These are phyloP conservation scores for Phytophthora aleatoria DNA, from an alignment of 352 stramenopile species.

Conservation along the genomic window DNA sequence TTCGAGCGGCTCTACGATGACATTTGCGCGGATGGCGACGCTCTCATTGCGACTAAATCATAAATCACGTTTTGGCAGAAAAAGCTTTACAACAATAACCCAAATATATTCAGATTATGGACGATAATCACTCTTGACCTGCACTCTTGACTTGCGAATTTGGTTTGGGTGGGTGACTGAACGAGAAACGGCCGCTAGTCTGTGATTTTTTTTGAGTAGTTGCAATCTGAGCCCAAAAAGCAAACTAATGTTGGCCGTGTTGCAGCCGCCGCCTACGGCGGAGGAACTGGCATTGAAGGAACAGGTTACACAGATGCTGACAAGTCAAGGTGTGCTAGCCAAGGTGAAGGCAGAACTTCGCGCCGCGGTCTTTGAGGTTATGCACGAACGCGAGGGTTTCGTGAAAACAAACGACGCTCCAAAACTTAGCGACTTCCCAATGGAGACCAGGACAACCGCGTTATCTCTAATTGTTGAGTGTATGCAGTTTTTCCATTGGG, in stretches of 20 bases:
- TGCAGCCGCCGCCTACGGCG: constrained; percentile 35
- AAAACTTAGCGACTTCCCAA: constrained; percentile 36
- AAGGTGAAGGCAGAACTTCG: constrained; percentile 84
- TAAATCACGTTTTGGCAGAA: constrained; percentile 1
- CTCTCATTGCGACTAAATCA: constrained; percentile 38
- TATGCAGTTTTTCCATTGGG: constrained; percentile 59
- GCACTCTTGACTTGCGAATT: background rate
- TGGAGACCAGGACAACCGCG: constrained; percentile 35
- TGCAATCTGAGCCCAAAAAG: constrained; percentile 1
- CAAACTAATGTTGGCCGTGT: constrained; percentile 27
- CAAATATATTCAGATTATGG: constrained; percentile 5
- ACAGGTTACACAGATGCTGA: constrained; percentile 58
- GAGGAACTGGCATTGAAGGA: constrained; percentile 74
- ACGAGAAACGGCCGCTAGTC: constrained; percentile 16
- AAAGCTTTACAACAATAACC: no score
- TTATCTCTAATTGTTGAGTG: constrained; percentile 66
- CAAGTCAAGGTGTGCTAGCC: constrained; percentile 64
- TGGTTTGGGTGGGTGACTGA: no score
- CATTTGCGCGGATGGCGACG: constrained; percentile 74
- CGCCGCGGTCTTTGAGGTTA: constrained; percentile 77
- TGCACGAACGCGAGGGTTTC: constrained; percentile 53
- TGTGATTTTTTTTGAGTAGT: constrained; percentile 30
- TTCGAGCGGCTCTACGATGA: constrained; percentile 90
- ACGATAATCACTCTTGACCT: constrained; percentile 3
- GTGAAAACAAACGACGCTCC: constrained; percentile 18